These are phyloP conservation scores for Pseudogymnoascus sp. DNA, from an alignment of 2,329 filamentous ascomycete species.

Conservation along the genomic window DNA sequence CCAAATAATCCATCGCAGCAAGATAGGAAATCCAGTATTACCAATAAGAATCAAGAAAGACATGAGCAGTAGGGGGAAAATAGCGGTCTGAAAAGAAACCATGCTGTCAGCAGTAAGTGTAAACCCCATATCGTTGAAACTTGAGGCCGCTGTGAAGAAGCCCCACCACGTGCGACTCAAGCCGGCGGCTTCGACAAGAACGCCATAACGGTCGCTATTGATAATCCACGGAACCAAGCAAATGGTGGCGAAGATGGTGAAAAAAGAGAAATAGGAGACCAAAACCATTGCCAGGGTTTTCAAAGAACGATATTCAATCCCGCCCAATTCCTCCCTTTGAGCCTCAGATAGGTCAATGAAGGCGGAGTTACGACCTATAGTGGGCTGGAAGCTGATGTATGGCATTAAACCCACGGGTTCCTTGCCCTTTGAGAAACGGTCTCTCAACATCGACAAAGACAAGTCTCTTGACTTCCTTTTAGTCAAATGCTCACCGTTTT, in stretches of 20 bases:
- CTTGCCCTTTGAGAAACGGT: constrained; percentile 24
- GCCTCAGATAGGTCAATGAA: constrained; percentile 84
- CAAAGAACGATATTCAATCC: constrained; percentile 89
- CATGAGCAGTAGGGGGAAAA: constrained; percentile 67
- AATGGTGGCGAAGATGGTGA: constrained; percentile 67
- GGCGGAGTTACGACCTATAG: constrained; percentile 83
- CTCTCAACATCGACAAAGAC: constrained; percentile 51
- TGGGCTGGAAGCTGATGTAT: constrained; percentile 91
- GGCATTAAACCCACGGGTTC: constrained; percentile 57
- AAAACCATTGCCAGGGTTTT: constrained; percentile 78
- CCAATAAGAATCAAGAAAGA: constrained; percentile 87
- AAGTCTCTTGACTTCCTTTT: constrained; percentile 20
- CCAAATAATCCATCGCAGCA: constrained; percentile 94
- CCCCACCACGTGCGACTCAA: constrained; percentile 78
- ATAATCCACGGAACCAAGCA: constrained; percentile 76
- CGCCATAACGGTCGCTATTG: constrained; percentile 51
- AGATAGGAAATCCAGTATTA: constrained; percentile 90
- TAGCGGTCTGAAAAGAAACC: constrained; percentile 72
- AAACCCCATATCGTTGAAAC: constrained; percentile 93
- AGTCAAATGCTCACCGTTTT: constrained; percentile 13
- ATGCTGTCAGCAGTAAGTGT: constrained; percentile 91
- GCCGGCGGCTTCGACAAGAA: constrained; percentile 52
- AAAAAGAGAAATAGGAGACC: constrained; percentile 72
- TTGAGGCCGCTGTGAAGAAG: constrained; percentile 77
- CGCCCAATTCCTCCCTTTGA: constrained; percentile 88